phyloP scores from a whole-genome alignment of 2,329 filamentous ascomycete species.

The Fusarium sp. region DNA sequence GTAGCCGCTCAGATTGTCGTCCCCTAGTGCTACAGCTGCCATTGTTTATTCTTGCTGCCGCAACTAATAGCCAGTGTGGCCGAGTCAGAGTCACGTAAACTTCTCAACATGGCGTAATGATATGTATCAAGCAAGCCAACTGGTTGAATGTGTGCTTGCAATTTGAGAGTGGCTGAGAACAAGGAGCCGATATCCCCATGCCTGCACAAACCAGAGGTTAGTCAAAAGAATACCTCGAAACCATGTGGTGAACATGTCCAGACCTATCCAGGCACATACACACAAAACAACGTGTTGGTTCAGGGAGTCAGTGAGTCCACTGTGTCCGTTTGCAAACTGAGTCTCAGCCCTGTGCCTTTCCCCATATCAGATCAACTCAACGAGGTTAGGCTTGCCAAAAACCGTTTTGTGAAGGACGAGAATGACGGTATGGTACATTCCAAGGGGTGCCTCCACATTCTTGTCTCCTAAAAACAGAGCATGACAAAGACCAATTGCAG shows the following conservation, averaged over 20 bases:
- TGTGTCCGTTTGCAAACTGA: slow-evolving; percentile 12
- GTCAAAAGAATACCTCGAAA: neutral
- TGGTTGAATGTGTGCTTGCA: neutral
- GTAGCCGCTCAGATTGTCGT: neutral
- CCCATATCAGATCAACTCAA: neutral
- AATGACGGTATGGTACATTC: slow-evolving; percentile 30
- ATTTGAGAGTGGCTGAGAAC: neutral
- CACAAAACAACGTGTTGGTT: neutral
- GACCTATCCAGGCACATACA: neutral
- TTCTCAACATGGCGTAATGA: neutral
- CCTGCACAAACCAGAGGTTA: neutral
- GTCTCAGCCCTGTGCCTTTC: slow-evolving; percentile 22
- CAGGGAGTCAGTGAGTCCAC: neutral
- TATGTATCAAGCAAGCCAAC: neutral
- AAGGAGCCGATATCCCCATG: neutral
- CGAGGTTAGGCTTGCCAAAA: neutral
- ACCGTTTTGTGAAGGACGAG: slow-evolving; percentile 3
- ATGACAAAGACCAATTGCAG: neutral
- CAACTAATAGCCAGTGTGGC: neutral
- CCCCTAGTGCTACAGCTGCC: neutral
- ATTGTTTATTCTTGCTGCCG: neutral
- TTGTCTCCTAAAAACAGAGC: neutral
- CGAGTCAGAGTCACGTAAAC: neutral
- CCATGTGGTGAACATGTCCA: neutral
- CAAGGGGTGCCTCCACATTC: slow-evolving; percentile 17